A percentile compares a stretch with the other conserved stretches of the same genome.
phyloP scores from a whole-genome alignment of 306 rosid genomes.

The Prinsepia uniflora region DNA sequence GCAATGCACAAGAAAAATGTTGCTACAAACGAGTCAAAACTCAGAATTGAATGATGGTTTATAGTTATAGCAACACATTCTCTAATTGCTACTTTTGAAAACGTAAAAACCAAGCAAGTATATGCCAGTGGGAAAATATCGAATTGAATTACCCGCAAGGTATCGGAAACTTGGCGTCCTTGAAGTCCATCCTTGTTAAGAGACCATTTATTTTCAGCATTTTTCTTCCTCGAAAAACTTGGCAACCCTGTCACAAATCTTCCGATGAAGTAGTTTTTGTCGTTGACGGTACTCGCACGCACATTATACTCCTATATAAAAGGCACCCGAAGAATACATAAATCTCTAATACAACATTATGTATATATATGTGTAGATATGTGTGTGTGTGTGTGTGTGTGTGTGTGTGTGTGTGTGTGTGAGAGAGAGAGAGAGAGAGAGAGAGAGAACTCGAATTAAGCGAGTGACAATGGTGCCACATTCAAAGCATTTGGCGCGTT shows the following conservation, averaged over 20 bases:
- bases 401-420: no score
- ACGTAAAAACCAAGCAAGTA: neutral
- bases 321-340: constrained; percentile 11
- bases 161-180: constrained; percentile 70
- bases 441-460: constrained; percentile 65
- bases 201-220: constrained; percentile 85
- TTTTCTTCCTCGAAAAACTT: constrained; percentile 80
- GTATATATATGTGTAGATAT: neutral
- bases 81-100: neutral
- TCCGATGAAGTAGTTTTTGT: constrained; percentile 74
- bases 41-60: neutral
- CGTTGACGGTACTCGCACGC: constrained; percentile 65
- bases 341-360: neutral
- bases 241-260: constrained; percentile 84
- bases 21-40: neutral
- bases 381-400: no score
- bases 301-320: constrained; percentile 73
- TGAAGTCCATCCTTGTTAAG: constrained; percentile 76
- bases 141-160: constrained; percentile 58
- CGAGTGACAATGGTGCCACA: constrained; percentile 73
- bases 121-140: neutral
- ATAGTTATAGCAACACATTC: neutral
- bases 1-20: neutral
- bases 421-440: constrained; percentile 10
- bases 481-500: constrained; percentile 59